A percentile compares a stretch with the other conserved stretches of the same genome.
phyloP scores from a whole-genome alignment of 768 basidiomycete genomes.

The Lactarius hatsudake region DNA sequence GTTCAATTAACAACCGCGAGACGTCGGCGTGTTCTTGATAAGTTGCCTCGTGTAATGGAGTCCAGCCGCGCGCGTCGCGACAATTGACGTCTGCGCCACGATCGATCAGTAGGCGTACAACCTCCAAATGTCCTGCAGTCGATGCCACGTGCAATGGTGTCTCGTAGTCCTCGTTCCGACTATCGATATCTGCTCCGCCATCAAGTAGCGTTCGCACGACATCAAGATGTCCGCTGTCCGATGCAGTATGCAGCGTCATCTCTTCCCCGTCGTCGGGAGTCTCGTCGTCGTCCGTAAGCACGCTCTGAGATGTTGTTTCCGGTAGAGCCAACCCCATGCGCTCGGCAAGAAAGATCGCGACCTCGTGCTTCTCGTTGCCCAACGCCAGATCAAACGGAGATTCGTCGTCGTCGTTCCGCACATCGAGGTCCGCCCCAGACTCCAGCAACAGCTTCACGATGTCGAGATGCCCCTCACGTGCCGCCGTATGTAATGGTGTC shows the following conservation, averaged over 20 bases:
- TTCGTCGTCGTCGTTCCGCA: neutral
- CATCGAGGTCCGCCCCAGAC: neutral
- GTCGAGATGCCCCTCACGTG: neutral
- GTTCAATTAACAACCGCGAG: neutral
- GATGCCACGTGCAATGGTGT: neutral
- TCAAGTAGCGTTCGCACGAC: neutral
- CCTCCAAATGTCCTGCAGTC: neutral
- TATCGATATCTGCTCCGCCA: neutral
- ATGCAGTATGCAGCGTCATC: neutral
- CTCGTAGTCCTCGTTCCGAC: neutral
- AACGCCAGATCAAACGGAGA: neutral
- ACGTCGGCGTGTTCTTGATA: neutral
- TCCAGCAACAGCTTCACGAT: neutral
- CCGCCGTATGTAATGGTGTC: neutral
- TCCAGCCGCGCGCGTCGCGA: neutral
- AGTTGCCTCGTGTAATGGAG: neutral
- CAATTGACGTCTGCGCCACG: neutral
- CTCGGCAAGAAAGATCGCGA: neutral
- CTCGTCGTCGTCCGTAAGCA: neutral
- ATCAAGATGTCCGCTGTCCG: neutral
- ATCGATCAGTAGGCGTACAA: neutral
- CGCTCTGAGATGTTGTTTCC: neutral
- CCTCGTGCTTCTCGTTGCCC: neutral
- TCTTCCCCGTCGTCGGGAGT: neutral
- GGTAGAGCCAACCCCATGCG: neutral